These are phyloP conservation scores for Raffaelea ambrosiae DNA, from an alignment of 2,329 filamentous ascomycete genomes.

Conservation along the genomic window DNA sequence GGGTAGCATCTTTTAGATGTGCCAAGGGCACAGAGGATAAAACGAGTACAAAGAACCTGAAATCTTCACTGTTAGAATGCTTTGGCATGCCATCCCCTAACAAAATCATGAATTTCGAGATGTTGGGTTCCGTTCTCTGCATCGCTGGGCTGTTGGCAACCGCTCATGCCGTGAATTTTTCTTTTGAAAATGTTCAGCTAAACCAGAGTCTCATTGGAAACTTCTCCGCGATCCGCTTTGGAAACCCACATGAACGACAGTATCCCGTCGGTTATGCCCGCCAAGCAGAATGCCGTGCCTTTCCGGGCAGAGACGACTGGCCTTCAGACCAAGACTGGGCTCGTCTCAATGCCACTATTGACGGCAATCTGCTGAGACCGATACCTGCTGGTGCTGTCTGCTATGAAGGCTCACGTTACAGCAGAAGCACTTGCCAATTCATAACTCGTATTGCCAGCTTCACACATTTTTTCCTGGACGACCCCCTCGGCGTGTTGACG, in stretches of 20 bases:
- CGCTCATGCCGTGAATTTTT: slow-evolving; percentile 3
- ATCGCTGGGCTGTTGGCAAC: not conserved
- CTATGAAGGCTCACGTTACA: slow-evolving; percentile 18
- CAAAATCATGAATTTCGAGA: too few species aligned
- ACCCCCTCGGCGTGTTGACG: slow-evolving; percentile 21
- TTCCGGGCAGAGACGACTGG: slow-evolving; percentile 20
- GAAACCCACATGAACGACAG: not conserved
- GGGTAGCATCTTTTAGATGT: too few species aligned
- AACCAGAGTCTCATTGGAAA: slow-evolving; percentile 3
- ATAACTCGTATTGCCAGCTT: slow-evolving; percentile 19
- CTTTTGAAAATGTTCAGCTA: slow-evolving; percentile 7
- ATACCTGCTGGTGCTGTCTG: slow-evolving; percentile 22
- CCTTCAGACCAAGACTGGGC: slow-evolving; percentile 21
- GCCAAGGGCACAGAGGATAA: too few species aligned
- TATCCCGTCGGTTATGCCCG: not conserved
- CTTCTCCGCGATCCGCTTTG: slow-evolving; percentile 7
- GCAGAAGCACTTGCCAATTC: slow-evolving; percentile 19
- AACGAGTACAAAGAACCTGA: too few species aligned
- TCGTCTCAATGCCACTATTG: slow-evolving; percentile 19
- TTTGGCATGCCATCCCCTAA: too few species aligned
- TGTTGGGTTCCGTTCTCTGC: too few species aligned
- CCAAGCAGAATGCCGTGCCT: slow-evolving; percentile 21
- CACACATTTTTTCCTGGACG: slow-evolving; percentile 22
- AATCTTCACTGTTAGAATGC: too few species aligned
- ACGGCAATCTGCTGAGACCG: slow-evolving; percentile 23